phyloP scores from a whole-genome alignment of 768 basidiomycete species.

The Calocera cornea region DNA sequence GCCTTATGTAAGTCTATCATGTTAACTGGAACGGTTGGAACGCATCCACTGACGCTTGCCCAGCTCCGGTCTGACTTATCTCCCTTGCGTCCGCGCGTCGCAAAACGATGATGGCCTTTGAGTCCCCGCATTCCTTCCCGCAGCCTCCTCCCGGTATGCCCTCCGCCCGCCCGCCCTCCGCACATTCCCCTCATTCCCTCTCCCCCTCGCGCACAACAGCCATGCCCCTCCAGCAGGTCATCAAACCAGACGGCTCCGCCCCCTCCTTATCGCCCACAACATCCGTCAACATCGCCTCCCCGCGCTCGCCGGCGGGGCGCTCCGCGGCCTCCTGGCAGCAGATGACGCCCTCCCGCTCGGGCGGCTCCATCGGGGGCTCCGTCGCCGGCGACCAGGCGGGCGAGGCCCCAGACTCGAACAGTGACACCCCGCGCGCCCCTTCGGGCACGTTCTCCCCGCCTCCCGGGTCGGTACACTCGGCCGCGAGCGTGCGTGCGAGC shows the following conservation, averaged over 20 bases:
- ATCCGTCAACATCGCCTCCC: not conserved
- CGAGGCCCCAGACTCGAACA: not conserved
- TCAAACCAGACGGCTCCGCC: not conserved
- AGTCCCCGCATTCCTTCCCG: constrained; percentile 2
- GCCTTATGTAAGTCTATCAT: not conserved
- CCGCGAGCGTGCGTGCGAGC: not conserved
- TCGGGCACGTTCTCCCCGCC: not conserved
- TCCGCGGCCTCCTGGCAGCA: not conserved
- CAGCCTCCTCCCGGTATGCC: not conserved
- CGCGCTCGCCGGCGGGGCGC: not conserved
- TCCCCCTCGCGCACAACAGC: not conserved
- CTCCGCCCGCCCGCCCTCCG: not conserved
- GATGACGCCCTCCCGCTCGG: constrained; percentile 1
- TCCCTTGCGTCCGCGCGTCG: not conserved
- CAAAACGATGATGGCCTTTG: not conserved
- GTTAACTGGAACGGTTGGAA: not conserved
- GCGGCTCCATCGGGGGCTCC: not conserved
- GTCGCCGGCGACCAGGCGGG: not conserved
- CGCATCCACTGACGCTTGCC: not conserved
- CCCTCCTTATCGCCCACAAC: not conserved
- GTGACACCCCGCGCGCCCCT: not conserved
- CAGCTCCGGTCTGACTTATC: constrained; percentile 1
- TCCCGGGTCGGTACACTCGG: not conserved
- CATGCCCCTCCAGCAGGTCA: not conserved
- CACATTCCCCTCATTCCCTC: not conserved